Evolutionary conservation across 306 rosid genomes (phyloP), one percentile per base, ranked within the genome.

Genomic region (Prunus mume): DNA sequence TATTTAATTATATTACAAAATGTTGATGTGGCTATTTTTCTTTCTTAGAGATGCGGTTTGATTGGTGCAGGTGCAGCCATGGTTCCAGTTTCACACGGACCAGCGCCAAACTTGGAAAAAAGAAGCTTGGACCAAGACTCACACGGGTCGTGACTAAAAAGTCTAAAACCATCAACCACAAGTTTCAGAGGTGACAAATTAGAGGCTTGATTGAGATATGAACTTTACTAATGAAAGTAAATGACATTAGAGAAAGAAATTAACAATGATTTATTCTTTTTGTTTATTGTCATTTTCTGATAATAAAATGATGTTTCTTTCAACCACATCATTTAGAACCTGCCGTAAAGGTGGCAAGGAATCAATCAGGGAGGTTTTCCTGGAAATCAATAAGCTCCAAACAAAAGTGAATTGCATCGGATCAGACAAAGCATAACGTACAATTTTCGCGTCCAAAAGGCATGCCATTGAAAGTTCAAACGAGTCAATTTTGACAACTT

Each of bases 401-500:
- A 28, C 45, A 22, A 34, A 30, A 54, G 49, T 13, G 54, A 57
- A 22, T 17, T 22, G 55, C 55, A 72, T 41, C 55, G 17, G 14
- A 27, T 41, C 55, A 24, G 14, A 27, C 74, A 69, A 69, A 52
- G 47, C 46, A 28, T 12, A 28, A 13, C 46, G 4, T 17, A 54
- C 11, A 0, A 5, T 34, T 9, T 72, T 15, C 55, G 24, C 18
- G 9, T 45, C 22, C 1, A 8, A 45, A 45, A 0, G 43, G 24
- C 43, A 73, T 60, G 57, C 34, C 19, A 60, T 58, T 2, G 28
- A 73, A 73, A 60, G 68, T 60, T 73, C 56, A 60, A 60, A 17
- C n/a, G 18, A 45, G 77, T 60, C 69, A 73, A 60, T 45, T 73
- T 45, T 17, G 57, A 46, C 68, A 45, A 58, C 77, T 56, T 27